Base-by-base conservation (phyloP, 345 rosid genomes). In the Excoecaria agallocha region DNA sequence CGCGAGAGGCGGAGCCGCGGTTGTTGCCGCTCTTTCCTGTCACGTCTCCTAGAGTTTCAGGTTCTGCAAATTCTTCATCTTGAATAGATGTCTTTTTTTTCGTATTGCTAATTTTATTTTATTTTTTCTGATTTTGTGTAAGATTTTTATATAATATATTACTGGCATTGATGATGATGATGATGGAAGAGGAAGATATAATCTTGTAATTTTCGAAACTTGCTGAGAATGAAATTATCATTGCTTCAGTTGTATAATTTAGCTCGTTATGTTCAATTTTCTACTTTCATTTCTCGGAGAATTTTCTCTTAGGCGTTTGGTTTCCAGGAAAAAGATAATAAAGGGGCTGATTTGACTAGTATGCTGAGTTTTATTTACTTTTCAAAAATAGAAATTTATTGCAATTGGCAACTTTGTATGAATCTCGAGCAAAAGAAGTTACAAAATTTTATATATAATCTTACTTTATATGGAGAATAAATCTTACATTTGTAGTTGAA, bases 21-120 rank as follows among this genome's bases (percentile, higher is more conserved):
- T 85, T 95, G 72, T 81, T 95, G 80, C 94, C 97, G 56, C 94
- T 95, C 15, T 95, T 93, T 63, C 98, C 98, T 16, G 88, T 91
- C 24, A 88, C 91, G 25, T 93, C 99, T 6, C 98, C 97, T 15
- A 82, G 97, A 75, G 85, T 86, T 69, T 83, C 93, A 81, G 93
- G 91, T 86, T 84, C 91, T 73, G 77, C 85, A 54, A 77, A 85
- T 43, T 81, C 90, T 81, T 66, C 82, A 60, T 78, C 86, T 50
- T 78, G 76, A 82, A 70, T 67, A 43, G 30, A 16, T 58, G 24
- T n/a, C 8, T 38, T 10, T 52, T 52, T 66, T 45, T 16, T n/a
- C 30, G 30, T 30, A 30, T 55, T 35, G 0, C 8, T 4, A 59
- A 15, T 38, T 11, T 68, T 61, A 13, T 38, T 46, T 58, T 3